Evolutionary conservation across 257 asterid species (phyloP), one percentile per base, ranked within the genome.

Genomic region (Solanum medicagineum): DNA sequence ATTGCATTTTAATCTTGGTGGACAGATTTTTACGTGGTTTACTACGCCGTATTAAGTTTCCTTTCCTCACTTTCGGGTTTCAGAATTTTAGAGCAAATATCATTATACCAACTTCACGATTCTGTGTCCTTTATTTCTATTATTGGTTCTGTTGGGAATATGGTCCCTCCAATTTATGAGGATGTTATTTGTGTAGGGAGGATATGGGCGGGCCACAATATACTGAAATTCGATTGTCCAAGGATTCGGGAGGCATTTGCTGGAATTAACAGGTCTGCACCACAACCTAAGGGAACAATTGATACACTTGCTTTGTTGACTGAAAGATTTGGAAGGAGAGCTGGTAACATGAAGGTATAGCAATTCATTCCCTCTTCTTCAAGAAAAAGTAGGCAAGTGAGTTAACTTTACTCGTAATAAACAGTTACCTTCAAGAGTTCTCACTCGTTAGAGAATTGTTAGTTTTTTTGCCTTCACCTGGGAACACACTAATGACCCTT

Each of bases 171-270:
- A 15, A 74, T 8, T 20, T 19, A 71, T 44, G 19, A n/a, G 20
- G 81, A 45, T 62, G 81, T 20, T 66, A 17, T 83, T 83, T 66
- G 51, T 36, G 62, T 84, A 84, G 86, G 86, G 81, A 85, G 71
- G 84, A 83, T 87, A 82, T 87, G 90, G 90, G 90, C 85, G 8
- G 90, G 90, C 36, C 90, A 87, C 86, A 87, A 87, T 29, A 85
- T 87, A 29, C 60, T 85, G 74, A 85, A 85, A 80, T 87, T 87
- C 49, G 90, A 87, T 47, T 87, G 88, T 83, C 51, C 83, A 32
- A 68, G 88, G 69, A 83, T 87, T 83, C 85, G 73, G 84, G 88
- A 85, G 80, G 90, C 88, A 2, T 87, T 87, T 87, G 83, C 90
- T 85, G 85, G 85, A 57, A 83, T 87, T 32, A 29, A 85, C 68